Evolutionary conservation across 495 filamentous ascomycete species (phyloP).

Genomic region (Xylaria bambusicola): DNA sequence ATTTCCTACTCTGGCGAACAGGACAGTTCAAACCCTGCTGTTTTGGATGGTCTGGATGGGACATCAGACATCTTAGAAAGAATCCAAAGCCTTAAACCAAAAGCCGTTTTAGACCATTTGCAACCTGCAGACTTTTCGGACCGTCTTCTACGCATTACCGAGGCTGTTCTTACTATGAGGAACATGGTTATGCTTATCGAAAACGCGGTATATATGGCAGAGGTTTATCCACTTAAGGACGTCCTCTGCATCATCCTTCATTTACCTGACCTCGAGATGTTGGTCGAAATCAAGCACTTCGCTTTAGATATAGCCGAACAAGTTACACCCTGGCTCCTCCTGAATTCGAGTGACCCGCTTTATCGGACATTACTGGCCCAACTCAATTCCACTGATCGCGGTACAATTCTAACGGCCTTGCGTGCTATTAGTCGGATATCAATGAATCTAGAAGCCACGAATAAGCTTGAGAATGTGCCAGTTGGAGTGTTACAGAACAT

Average conservation of each 20-base stretch:
- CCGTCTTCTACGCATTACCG: constrained; percentile 71
- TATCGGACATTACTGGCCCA: constrained; percentile 74
- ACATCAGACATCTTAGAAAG: constrained; percentile 73
- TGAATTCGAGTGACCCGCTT: constrained; percentile 71
- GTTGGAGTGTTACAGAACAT: constrained; percentile 64
- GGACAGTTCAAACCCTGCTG: constrained; percentile 50
- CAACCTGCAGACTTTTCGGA: constrained; percentile 73
- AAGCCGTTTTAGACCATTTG: constrained; percentile 67
- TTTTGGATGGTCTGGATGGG: constrained; percentile 75
- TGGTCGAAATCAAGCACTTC: constrained; percentile 87
- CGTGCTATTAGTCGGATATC: constrained; percentile 85
- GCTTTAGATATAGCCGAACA: constrained; percentile 92
- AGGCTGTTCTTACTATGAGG: constrained; percentile 82
- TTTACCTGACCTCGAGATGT: constrained; percentile 69
- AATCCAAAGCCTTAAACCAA: constrained; percentile 55
- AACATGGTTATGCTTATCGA: constrained; percentile 92
- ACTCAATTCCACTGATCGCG: constrained; percentile 74
- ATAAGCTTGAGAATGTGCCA: constrained; percentile 74
- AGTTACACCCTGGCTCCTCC: constrained; percentile 73
- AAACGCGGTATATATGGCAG: constrained; percentile 80
- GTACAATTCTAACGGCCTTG: constrained; percentile 80
- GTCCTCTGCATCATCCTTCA: constrained; percentile 79
- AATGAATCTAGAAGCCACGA: constrained; percentile 76
- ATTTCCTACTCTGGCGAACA: constrained; percentile 66
- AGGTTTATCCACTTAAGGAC: constrained; percentile 71